phyloP scores from a whole-genome alignment of 495 filamentous ascomycete genomes.

The Clavariopsis aquatica region DNA sequence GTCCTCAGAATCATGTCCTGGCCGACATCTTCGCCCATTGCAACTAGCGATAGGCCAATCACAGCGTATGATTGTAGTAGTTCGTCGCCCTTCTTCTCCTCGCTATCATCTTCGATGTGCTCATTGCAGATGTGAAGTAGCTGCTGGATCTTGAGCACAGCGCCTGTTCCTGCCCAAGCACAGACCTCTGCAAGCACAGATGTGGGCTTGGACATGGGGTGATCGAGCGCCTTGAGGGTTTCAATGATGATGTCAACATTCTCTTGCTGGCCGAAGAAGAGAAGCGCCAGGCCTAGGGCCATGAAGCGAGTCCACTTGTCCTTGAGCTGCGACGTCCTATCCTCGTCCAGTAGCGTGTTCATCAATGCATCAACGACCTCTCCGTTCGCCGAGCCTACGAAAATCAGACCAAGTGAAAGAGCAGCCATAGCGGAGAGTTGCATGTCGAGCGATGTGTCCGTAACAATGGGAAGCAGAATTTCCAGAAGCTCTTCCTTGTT shows the following conservation, averaged over 20 bases:
- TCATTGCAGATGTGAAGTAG: conserved; percentile 97
- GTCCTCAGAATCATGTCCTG: conserved; percentile 98
- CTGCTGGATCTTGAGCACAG: conserved; percentile 94
- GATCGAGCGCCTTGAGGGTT: conserved; percentile 91
- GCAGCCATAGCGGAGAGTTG: conserved; percentile 96
- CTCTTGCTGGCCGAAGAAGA: conserved; percentile 96
- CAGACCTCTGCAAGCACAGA: conserved; percentile 91
- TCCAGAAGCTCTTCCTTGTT: conserved; percentile 82
- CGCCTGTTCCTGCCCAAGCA: conserved; percentile 95
- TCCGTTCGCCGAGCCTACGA: conserved; percentile 86
- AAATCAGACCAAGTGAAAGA: conserved; percentile 83
- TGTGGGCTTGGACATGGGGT: conserved; percentile 90
- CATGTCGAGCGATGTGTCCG: conserved; percentile 81
- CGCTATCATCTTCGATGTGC: conserved; percentile 86
- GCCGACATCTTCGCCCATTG: conserved; percentile 97
- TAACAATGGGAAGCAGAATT: conserved; percentile 79
- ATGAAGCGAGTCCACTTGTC: conserved; percentile 98
- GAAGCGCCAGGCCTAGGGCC: conserved; percentile 86
- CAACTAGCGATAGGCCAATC: conserved; percentile 86
- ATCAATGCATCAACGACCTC: conserved; percentile 88
- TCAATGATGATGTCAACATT: conserved; percentile 95
- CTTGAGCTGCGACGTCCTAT: conserved; percentile 80
- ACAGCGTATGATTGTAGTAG: conserved; percentile 94
- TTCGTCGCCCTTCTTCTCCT: conserved; percentile 91
- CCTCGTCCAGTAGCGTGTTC: conserved; percentile 86